A percentile compares a stretch with the other conserved stretches of the same genome.
These are phyloP conservation scores for Cyberlindnera lachancei DNA, from an alignment of 805 yeast species.

Conservation along the genomic window DNA sequence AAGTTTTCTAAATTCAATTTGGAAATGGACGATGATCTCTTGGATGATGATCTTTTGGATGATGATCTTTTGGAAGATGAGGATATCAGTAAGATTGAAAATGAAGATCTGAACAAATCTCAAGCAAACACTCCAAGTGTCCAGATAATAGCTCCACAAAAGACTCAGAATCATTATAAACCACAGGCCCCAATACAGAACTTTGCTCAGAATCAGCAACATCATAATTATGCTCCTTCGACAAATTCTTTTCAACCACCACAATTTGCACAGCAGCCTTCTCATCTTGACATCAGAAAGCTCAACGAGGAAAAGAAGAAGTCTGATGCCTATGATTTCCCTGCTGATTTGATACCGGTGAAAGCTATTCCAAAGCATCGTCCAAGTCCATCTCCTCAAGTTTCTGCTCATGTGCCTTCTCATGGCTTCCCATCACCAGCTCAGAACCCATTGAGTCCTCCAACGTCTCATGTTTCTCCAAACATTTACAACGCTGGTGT, in stretches of 20 bases:
- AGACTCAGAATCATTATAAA: background rate
- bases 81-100: too few relatives aligned
- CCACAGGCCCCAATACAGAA: conserved; percentile 2
- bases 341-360: conserved; percentile 42
- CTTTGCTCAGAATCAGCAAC: background rate
- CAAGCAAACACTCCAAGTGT: too few relatives aligned
- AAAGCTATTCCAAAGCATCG: conserved; percentile 7
- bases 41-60: conserved; percentile 30
- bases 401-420: background rate
- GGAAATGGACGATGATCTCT: conserved; percentile 31
- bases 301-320: conserved; percentile 45
- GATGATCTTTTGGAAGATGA: background rate
- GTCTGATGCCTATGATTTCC: conserved; percentile 76
- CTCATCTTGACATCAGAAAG: conserved; percentile 22
- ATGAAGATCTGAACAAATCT: too few relatives aligned
- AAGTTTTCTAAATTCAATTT: conserved; percentile 35
- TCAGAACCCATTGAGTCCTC: background rate
- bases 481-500: background rate
- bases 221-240: conserved; percentile 1
- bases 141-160: too few relatives aligned
- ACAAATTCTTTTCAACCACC: conserved; percentile 4
- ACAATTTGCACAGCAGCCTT: conserved; percentile 5
- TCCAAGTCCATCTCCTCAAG: background rate
- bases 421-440: background rate
- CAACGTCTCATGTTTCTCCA: background rate